A percentile compares a stretch with the other conserved stretches of the same genome.
Evolutionary conservation across 2,329 filamentous ascomycete genomes (phyloP).

Genomic region (Cladophialophora chaetospira): DNA sequence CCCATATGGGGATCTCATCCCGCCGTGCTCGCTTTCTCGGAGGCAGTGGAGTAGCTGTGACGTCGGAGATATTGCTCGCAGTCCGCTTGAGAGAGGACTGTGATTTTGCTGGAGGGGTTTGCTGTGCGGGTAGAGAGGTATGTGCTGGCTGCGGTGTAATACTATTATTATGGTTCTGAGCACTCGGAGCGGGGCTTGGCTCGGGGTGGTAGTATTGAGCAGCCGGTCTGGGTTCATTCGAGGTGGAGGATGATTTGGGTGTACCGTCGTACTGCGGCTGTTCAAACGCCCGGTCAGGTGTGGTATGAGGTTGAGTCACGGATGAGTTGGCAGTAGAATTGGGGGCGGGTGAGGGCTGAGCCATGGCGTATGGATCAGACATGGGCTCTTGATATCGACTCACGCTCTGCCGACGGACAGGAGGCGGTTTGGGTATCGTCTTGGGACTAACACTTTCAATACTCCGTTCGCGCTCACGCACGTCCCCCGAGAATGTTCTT

Average conservation of each 20-base stretch:
- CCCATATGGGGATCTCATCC: constrained; percentile 56
- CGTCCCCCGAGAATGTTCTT: constrained; percentile 30
- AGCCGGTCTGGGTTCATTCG: constrained; percentile 18
- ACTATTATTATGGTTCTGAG: constrained; percentile 3
- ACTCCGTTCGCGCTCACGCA: constrained; percentile 32
- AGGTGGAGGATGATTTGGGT: constrained; percentile 22
- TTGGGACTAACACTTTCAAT: constrained; percentile 35
- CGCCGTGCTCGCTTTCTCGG: constrained; percentile 54
- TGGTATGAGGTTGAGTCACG: constrained; percentile 10
- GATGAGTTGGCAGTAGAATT: constrained; percentile 4
- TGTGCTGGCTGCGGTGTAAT: constrained; percentile 25
- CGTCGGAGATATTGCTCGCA: constrained; percentile 30
- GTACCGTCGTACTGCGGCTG: constrained; percentile 18
- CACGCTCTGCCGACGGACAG: constrained; percentile 24
- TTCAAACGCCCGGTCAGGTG: constrained; percentile 20
- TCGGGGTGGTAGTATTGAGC: constrained; percentile 19
- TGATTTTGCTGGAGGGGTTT: constrained; percentile 17
- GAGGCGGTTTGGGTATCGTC: constrained; percentile 32
- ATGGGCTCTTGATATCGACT: constrained; percentile 15
- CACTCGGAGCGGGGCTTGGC: constrained; percentile 20
- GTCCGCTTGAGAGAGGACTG: constrained; percentile 29
- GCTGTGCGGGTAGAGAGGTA: constrained; percentile 20
- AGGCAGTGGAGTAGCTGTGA: constrained; percentile 37
- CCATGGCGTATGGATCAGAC: constrained; percentile 11
- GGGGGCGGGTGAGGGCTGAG: constrained; percentile 9